These are phyloP conservation scores for Malus asiatica DNA, from an alignment of 306 rosid genomes.

Conservation along the genomic window DNA sequence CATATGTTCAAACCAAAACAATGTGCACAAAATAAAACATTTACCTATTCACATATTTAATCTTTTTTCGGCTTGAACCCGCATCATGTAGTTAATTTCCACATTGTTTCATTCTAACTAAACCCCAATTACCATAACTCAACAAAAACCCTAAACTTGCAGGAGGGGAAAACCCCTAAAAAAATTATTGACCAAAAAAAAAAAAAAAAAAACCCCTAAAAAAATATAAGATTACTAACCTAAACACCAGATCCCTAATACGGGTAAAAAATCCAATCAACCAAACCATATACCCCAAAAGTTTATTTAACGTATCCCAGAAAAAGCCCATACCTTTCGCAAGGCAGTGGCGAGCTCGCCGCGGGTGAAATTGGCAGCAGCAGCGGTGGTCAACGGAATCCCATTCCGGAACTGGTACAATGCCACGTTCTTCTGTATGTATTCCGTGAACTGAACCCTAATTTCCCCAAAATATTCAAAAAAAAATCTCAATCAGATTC, in stretches of 20 bases:
- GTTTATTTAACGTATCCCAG: not conserved
- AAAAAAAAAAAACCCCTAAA: too few relatives aligned
- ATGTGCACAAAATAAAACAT: not conserved
- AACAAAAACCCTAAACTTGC: not conserved
- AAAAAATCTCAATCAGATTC: not conserved
- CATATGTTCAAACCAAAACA: not conserved
- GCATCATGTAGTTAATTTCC: not conserved
- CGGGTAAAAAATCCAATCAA: not conserved
- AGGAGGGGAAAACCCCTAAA: not conserved
- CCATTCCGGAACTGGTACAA: slow-evolving; percentile 73
- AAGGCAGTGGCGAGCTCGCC: slow-evolving; percentile 79
- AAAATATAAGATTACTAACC: not conserved
- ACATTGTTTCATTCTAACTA: not conserved
- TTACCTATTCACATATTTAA: not conserved
- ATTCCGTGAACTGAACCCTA: slow-evolving; percentile 84
- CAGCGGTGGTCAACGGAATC: slow-evolving; percentile 67
- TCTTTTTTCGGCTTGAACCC: not conserved
- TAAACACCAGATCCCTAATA: not conserved
- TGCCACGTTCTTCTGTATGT: slow-evolving; percentile 67
- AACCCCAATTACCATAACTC: not conserved
- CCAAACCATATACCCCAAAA: not conserved
- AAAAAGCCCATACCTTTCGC: slow-evolving; percentile 46
- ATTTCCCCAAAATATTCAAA: not conserved
- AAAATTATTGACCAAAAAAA: too few relatives aligned
- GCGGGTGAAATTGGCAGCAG: slow-evolving; percentile 76